These are phyloP conservation scores for Rhizopus stolonifer DNA, from an alignment of 371 early-diverging fungal genomes.

Conservation along the genomic window DNA sequence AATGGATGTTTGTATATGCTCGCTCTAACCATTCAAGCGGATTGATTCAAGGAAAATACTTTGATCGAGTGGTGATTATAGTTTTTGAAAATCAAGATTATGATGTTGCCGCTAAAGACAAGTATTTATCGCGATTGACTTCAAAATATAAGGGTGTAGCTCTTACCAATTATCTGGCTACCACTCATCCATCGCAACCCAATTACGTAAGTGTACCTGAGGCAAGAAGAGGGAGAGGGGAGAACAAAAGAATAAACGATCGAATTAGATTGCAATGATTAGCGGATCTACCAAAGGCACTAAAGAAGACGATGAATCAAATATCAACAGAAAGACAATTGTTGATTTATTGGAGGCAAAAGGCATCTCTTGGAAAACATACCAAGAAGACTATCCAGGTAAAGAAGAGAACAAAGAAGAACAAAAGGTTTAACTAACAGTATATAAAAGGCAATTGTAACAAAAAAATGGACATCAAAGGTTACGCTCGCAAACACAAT, in stretches of 20 bases:
- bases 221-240: too few species aligned
- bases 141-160: slow-evolving; percentile 25
- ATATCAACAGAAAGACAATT: slow-evolving; percentile 40
- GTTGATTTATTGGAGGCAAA: slow-evolving; percentile 67
- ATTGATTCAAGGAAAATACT: slow-evolving; percentile 27
- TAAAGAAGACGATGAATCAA: slow-evolving; percentile 37
- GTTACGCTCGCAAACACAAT: slow-evolving; percentile 57
- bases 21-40: neutral
- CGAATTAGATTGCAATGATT: slow-evolving; percentile 33
- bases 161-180: slow-evolving; percentile 38
- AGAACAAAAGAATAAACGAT: neutral
- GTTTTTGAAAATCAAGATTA: slow-evolving; percentile 54
- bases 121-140: slow-evolving; percentile 31
- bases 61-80: slow-evolving; percentile 49
- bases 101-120: slow-evolving; percentile 31
- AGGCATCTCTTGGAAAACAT: slow-evolving; percentile 64
- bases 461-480: slow-evolving; percentile 24
- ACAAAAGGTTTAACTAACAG: slow-evolving; percentile 61
- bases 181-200: slow-evolving; percentile 44
- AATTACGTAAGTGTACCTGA: slow-evolving; percentile 34
- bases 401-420: slow-evolving; percentile 47
- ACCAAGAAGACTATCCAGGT: slow-evolving; percentile 64
- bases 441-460: slow-evolving; percentile 20
- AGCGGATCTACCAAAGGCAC: slow-evolving; percentile 52
- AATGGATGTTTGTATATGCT: neutral